phyloP scores from a whole-genome alignment of 345 rosid genomes.

The Eucalyptus cloeziana region DNA sequence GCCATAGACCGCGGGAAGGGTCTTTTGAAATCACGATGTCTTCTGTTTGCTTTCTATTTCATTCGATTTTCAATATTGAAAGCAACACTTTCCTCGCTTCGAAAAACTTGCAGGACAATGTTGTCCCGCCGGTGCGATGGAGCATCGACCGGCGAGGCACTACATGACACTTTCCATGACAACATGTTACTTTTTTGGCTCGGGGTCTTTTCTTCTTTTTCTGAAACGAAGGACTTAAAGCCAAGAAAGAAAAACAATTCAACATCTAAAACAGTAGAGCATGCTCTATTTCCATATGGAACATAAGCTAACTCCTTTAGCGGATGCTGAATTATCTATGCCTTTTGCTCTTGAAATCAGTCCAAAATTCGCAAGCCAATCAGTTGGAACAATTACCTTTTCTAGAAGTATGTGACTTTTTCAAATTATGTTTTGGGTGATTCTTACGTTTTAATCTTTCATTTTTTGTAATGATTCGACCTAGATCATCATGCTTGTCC shows the following conservation, averaged over 20 bases:
- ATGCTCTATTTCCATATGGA: not conserved
- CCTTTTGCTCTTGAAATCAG: not conserved
- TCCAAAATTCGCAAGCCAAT: not conserved
- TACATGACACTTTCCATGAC: not conserved
- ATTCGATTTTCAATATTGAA: not conserved
- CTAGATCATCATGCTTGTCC: not conserved
- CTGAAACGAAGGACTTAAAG: not conserved
- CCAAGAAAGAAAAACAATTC: not conserved
- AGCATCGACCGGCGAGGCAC: not conserved
- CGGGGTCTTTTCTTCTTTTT: not conserved
- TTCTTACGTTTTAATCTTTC: not conserved
- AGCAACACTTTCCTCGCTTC: not conserved
- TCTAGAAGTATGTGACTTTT: not conserved
- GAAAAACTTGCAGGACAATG: not conserved
- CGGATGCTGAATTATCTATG: not conserved
- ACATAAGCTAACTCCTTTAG: not conserved
- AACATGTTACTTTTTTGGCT: not conserved
- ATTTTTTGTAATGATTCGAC: not conserved
- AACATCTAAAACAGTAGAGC: not conserved
- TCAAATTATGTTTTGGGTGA: not conserved
- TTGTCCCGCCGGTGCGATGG: not conserved
- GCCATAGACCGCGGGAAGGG: not conserved
- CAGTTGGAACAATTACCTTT: not conserved
- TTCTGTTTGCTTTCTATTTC: not conserved
- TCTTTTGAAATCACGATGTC: not conserved